A percentile compares a stretch with the other conserved stretches of the same genome.
phyloP scores from a whole-genome alignment of 228 moss, liverwort and hornwort species.

The Sphagnum magellanicum region DNA sequence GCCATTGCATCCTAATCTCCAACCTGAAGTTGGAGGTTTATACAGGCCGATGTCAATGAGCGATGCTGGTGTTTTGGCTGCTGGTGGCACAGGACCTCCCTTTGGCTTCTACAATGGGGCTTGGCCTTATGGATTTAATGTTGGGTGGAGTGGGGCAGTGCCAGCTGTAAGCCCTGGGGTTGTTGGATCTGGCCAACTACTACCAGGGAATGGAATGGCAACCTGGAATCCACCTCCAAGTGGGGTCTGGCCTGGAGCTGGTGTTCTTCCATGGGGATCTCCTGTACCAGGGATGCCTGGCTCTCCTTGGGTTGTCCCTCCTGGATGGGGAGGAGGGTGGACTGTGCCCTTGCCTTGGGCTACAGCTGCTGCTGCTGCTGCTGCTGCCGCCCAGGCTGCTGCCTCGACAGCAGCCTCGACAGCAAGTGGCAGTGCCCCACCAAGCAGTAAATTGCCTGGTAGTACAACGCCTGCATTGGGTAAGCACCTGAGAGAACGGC shows the following conservation, averaged over 20 bases:
- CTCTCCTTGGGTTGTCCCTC: conserved; percentile 14
- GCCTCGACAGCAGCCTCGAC: conserved; percentile 20
- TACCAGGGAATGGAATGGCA: neutral
- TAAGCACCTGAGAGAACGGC: neutral
- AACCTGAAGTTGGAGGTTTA: conserved; percentile 25
- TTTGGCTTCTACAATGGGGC: conserved; percentile 28
- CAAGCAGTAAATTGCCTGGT: conserved; percentile 19
- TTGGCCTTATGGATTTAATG: conserved; percentile 64
- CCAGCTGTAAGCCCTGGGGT: conserved; percentile 13
- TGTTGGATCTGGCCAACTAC: conserved; percentile 3
- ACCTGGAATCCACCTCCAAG: conserved; percentile 10
- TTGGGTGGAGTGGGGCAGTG: conserved; percentile 59
- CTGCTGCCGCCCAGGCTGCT: conserved; percentile 13
- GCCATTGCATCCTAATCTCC: conserved; percentile 12
- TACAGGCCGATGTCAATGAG: conserved; percentile 27
- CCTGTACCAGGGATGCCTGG: conserved; percentile 1
- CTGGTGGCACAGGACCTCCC: conserved; percentile 11
- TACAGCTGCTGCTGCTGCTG: conserved; percentile 17
- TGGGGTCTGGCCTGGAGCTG: conserved; percentile 23
- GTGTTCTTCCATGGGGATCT: conserved; percentile 7
- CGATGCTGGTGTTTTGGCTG: conserved; percentile 53
- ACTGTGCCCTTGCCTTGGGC: conserved; percentile 24
- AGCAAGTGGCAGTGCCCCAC: conserved; percentile 5
- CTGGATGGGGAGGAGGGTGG: conserved; percentile 47
- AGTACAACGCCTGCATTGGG: conserved; percentile 2